Evolutionary conservation across 1,284 basidiomycete species (phyloP).

Genomic region (Leccinum colubrinum): DNA sequence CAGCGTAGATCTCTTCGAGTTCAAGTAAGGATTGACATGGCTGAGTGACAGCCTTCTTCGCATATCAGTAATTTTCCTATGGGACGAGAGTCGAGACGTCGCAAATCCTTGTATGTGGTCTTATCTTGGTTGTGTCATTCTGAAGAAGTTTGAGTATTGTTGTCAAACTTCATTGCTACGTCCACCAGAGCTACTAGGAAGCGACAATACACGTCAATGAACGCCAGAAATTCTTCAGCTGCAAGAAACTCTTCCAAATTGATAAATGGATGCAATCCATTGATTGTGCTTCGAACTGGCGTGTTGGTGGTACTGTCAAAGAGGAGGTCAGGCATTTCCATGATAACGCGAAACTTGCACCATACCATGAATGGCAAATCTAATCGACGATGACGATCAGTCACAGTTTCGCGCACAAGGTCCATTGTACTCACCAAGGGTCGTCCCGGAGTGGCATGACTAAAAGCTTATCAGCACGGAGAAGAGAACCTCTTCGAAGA

Average conservation of each 20-base stretch:
- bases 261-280: conserved; percentile 41
- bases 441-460: conserved; percentile 28
- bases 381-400: conserved; percentile 20
- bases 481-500: not conserved
- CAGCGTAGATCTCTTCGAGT: conserved; percentile 62
- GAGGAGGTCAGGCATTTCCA: too few species aligned
- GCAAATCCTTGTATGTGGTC: conserved; percentile 38
- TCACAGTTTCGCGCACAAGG: not conserved
- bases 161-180: conserved; percentile 51
- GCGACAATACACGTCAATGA: conserved; percentile 43
- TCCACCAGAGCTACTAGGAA: conserved; percentile 30
- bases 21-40: conserved; percentile 37
- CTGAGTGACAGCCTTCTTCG: conserved; percentile 34
- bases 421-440: conserved; percentile 21
- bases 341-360: too few species aligned
- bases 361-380: conserved; percentile 58
- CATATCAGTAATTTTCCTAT: conserved; percentile 58
- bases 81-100: conserved; percentile 43
- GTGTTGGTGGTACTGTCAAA: conserved; percentile 37
- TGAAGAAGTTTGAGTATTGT: conserved; percentile 47
- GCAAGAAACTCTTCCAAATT: conserved; percentile 35
- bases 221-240: conserved; percentile 47
- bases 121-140: conserved; percentile 19
- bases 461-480: conserved; percentile 12
- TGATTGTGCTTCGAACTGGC: conserved; percentile 41